Conservation (phyloP, 371 early-diverging fungal species). For the Actinomucor elegans region DNA sequence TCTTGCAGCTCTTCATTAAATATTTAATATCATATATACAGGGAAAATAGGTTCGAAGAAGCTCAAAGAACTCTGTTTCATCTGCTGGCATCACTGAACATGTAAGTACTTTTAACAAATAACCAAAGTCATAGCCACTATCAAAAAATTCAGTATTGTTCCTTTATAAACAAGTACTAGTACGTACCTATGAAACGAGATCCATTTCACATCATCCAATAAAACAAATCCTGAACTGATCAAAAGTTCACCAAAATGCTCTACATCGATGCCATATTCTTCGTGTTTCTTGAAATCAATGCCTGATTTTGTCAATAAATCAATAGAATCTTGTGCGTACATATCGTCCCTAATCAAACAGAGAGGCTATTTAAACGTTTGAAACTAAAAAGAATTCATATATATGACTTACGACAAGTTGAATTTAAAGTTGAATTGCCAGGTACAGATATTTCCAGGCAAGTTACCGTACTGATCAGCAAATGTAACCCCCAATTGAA, state of each 20-base stretch:
- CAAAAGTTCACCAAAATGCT: slow-evolving; percentile 97
- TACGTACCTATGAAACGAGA: slow-evolving; percentile 95
- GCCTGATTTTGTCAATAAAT: slow-evolving; percentile 94
- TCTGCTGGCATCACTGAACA: slow-evolving; percentile 91
- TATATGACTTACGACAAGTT: slow-evolving; percentile 70
- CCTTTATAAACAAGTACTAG: neutral
- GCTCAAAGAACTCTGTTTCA: slow-evolving; percentile 94
- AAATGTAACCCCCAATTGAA: slow-evolving; percentile 98
- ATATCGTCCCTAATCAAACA: slow-evolving; percentile 81
- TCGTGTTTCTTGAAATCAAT: slow-evolving; percentile 98
- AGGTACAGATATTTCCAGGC: slow-evolving; percentile 92
- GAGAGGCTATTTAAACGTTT: neutral
- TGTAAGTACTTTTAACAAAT: slow-evolving; percentile 95
- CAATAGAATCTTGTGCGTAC: slow-evolving; percentile 99
- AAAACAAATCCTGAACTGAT: slow-evolving; percentile 98
- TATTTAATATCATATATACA: slow-evolving; percentile 99
- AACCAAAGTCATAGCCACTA: slow-evolving; percentile 99
- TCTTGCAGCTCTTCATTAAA: slow-evolving; percentile 95
- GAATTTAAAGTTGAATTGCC: slow-evolving; percentile 99
- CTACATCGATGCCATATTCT: slow-evolving; percentile 96
- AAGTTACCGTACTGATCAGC: slow-evolving; percentile 92
- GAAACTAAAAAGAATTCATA: neutral
- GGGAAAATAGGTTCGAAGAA: slow-evolving; percentile 94
- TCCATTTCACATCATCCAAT: slow-evolving; percentile 93
- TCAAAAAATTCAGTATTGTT: neutral